Evolutionary conservation across 1,284 basidiomycete genomes (phyloP), one percentile per base, ranked within the genome.

Genomic region (Trichosporon sp.): DNA sequence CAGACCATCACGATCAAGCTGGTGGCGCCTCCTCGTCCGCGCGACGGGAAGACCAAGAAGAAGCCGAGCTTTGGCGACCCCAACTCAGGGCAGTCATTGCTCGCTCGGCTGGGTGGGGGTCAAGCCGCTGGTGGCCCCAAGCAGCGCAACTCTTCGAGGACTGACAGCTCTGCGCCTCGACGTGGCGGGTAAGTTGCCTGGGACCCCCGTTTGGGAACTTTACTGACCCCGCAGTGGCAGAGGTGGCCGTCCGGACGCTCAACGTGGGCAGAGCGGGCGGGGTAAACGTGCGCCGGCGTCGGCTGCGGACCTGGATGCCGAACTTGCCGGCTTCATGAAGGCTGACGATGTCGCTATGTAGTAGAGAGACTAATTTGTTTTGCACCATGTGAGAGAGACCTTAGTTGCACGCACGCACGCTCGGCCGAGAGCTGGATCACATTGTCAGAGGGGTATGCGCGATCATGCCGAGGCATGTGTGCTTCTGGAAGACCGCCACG

Each of bases 241-340:
- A n/a, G 49, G 49, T 2, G 25, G 49, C 10, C 49, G 49, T n/a
- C n/a, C 29, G 49, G 49, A 6, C 29, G 19, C 49, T 25, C 49
- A 6, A 3, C 16, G 14, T 19, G 56, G n/a, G 56, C 40, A 14
- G 19, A 16, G 40, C 16, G 57, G 60, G 2, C 56, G 58, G 4
- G 67, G 80, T 5, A 86, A 85, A 74, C 85, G 32, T 85, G 75
- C 75, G 59, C 81, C 82, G 1, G 81, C 90, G 74, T 92, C 89
- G 8, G 88, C 86, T 4, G 89, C 87, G 61, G 92, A 96, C 70
- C 81, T 97, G 62, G 95, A 97, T 79, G 88, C 86, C 74, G 93
- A 97, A 81, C 80, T 97, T 67, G 94, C 96, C 71, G 87, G 88
- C 1, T 96, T 95, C 79, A 93, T 95, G 91, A 86, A 84, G 21